Evolutionary conservation across 306 rosid genomes (phyloP), one percentile per base, ranked within the genome.

Genomic region (Trichosanthes truncata): DNA sequence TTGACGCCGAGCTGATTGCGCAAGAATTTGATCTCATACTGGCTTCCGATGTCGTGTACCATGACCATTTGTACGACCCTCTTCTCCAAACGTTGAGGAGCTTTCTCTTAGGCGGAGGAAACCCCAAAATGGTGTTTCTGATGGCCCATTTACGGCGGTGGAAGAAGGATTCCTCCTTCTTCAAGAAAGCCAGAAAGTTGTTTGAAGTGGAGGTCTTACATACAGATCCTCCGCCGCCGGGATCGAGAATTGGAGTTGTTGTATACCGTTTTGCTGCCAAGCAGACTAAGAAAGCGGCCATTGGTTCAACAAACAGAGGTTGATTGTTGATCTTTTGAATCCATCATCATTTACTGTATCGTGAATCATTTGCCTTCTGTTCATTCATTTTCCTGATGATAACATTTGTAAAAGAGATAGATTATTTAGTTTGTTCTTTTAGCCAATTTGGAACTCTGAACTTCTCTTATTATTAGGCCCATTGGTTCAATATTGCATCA

Each of bases 31-130:
- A 95, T 75, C 80, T 95, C 35, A 40, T 92, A 1, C 4, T 92
- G 76, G 98, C 90, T 3, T 91, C 98, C 80, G 97, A 95, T 85
- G 97, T 95, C 14, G 98, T 95, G 79, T 95, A 95, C 79, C 96
- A 95, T 60, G 93, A 91, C 25, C 87, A 92, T 59, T 92, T 95
- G 11, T 95, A 84, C 25, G 97, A 87, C 38, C 98, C 97, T 11
- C 83, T 95, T 46, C 84, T 92, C 17, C 83, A 91, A 86, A 95
- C 98, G 80, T 74, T 95, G 82, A 87, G 83, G 71, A 75, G 78
- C 40, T 63, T 89, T 84, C 79, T 89, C 18, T 0, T 83, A 9
- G 82, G 78, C 72, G 7, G 82, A 35, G 56, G 78, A 78, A 57
- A 69, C 53, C 80, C 51, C 43, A 82, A 86, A 61, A 84, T 46